phyloP scores from a whole-genome alignment of 495 filamentous ascomycete species.

The Penicillium canariense region DNA sequence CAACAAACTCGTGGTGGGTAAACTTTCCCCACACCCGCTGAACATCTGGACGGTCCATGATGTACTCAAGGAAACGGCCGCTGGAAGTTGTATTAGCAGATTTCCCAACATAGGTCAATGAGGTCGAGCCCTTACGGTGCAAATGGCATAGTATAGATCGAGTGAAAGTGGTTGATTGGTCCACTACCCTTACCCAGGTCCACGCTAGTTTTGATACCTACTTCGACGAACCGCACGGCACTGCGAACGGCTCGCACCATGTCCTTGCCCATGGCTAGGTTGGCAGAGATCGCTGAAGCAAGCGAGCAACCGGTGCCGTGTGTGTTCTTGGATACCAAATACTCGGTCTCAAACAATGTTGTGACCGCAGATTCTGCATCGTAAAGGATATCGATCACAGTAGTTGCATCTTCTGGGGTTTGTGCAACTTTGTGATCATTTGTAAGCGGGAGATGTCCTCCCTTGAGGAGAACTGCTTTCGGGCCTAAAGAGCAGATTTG shows the following conservation, averaged over 20 bases:
- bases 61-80: conserved; percentile 78
- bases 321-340: conserved; percentile 71
- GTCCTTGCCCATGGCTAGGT: conserved; percentile 66
- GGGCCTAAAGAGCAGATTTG: conserved; percentile 66
- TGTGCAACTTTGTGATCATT: conserved; percentile 54
- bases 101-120: not conserved
- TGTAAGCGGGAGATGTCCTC: conserved; percentile 82
- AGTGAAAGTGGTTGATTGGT: conserved; percentile 94
- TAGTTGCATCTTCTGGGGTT: conserved; percentile 54
- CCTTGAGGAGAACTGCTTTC: conserved; percentile 82
- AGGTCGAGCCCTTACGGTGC: conserved; percentile 53
- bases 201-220: conserved; percentile 73
- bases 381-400: conserved; percentile 73
- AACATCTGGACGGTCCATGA: conserved; percentile 74
- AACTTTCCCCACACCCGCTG: conserved; percentile 66
- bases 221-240: conserved; percentile 78
- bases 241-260: conserved; percentile 62
- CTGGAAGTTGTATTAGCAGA: conserved; percentile 38
- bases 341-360: conserved; percentile 62
- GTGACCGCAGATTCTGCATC: conserved; percentile 50
- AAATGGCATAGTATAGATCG: conserved; percentile 74
- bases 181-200: conserved; percentile 78
- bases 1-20: conserved; percentile 77
- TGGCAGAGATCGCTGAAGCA: conserved; percentile 88
- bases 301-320: conserved; percentile 96